phyloP scores from a whole-genome alignment of 768 basidiomycete species.

The Mycena metata region DNA sequence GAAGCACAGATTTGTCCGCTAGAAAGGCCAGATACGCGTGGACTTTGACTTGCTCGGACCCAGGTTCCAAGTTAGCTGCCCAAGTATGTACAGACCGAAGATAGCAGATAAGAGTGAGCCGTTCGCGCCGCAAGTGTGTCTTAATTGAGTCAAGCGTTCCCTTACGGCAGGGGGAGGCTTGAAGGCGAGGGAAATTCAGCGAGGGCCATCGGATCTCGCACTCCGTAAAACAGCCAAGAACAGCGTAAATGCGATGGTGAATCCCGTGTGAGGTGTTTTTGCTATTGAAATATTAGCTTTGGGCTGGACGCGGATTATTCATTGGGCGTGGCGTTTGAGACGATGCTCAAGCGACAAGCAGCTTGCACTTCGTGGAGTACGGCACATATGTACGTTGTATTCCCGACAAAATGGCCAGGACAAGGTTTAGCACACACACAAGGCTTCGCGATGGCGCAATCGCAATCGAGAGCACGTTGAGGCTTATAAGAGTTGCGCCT shows the following conservation, averaged over 20 bases:
- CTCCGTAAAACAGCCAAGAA: constrained; percentile 19
- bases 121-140: constrained; percentile 30
- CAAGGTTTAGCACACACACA: constrained; percentile 8
- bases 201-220: too few relatives aligned
- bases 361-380: constrained; percentile 18
- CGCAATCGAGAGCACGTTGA: constrained; percentile 30
- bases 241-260: constrained; percentile 4
- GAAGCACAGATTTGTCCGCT: background rate
- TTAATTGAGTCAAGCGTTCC: constrained; percentile 15
- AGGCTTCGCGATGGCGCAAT: constrained; percentile 36
- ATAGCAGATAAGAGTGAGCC: constrained; percentile 25
- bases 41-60: background rate
- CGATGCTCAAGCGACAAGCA: constrained; percentile 2
- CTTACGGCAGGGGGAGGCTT: constrained; percentile 12
- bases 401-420: constrained; percentile 23
- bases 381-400: constrained; percentile 12
- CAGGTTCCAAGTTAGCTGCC: constrained; percentile 1
- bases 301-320: background rate
- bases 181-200: background rate
- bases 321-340: background rate
- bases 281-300: constrained; percentile 18
- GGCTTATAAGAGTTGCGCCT: constrained; percentile 3
- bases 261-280: constrained; percentile 22
- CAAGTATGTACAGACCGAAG: background rate
- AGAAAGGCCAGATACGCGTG: background rate